phyloP scores from a whole-genome alignment of 805 yeast genomes.

The Cyberlindnera americana region DNA sequence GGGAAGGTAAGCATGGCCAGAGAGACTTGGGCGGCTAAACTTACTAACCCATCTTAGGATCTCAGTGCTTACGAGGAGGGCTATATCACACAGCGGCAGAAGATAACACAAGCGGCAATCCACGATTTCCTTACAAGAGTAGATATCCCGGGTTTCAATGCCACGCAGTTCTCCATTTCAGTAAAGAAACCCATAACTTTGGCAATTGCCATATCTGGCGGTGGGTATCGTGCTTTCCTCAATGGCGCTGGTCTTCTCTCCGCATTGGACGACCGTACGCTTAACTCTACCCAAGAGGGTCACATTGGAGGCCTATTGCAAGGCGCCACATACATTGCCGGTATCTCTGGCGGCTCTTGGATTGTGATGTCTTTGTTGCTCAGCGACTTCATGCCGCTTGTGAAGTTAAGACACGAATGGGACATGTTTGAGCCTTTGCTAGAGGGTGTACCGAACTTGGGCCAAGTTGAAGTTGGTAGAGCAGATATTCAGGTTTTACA shows the following conservation, averaged over 20 bases:
- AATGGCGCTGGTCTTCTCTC: conserved; percentile 80
- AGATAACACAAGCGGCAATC: conserved; percentile 31
- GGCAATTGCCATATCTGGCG: conserved; percentile 72
- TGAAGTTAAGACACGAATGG: conserved; percentile 37
- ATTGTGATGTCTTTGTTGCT: conserved; percentile 40
- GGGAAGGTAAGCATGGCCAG: too few species aligned
- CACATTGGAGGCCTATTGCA: conserved; percentile 71
- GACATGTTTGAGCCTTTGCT: conserved; percentile 44
- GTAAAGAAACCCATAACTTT: conserved; percentile 35
- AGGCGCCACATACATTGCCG: conserved; percentile 65
- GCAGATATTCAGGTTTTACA: conserved; percentile 28
- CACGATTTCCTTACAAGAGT: conserved; percentile 29
- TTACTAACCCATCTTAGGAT: too few species aligned
- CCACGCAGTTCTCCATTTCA: conserved; percentile 23
- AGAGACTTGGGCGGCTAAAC: too few species aligned
- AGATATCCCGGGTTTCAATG: conserved; percentile 34
- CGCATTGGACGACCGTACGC: conserved; percentile 73
- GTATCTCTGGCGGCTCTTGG: conserved; percentile 87
- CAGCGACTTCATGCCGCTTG: conserved; percentile 38
- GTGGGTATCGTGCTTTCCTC: conserved; percentile 89
- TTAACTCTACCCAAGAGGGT: conserved; percentile 48
- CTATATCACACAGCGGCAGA: conserved; percentile 32
- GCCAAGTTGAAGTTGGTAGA: conserved; percentile 32
- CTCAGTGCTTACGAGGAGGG: conserved; percentile 17
- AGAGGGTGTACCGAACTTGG: conserved; percentile 56